Percentiles rank a stretch among this genome's conserved stretches.
Evolutionary conservation across 2,329 filamentous ascomycete genomes (phyloP).

Genomic region (Pyrenochaeta sp.): DNA sequence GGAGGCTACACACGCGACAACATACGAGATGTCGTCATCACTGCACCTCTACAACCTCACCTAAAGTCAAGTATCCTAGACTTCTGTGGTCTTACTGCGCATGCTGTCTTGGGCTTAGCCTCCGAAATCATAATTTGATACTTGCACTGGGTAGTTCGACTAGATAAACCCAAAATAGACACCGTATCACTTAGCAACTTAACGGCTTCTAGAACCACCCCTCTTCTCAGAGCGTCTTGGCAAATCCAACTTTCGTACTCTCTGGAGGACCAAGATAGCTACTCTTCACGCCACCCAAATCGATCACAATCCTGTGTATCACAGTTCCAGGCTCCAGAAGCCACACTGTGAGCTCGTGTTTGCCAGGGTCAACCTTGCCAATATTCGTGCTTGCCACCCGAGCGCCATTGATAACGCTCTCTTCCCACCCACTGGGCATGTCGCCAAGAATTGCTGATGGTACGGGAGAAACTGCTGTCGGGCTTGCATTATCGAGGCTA

Average conservation of each 20-base stretch:
- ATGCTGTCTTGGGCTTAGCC: no score
- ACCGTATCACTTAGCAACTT: no score
- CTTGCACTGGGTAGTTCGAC: no score
- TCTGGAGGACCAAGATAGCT: slow-evolving; percentile 34
- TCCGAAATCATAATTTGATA: no score
- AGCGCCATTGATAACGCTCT: slow-evolving; percentile 56
- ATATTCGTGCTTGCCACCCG: slow-evolving; percentile 51
- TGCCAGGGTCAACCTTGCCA: slow-evolving; percentile 26
- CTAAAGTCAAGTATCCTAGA: no score
- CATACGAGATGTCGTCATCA: no score
- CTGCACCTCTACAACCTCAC: no score
- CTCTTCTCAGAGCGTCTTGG: no score
- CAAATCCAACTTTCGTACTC: slow-evolving; percentile 3
- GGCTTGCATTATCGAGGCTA: slow-evolving; percentile 47
- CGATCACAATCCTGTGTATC: slow-evolving; percentile 35
- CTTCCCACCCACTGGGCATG: slow-evolving; percentile 55
- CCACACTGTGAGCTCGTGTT: slow-evolving; percentile 44
- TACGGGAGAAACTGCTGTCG: slow-evolving; percentile 30
- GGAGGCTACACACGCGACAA: no score
- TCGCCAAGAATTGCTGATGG: slow-evolving; percentile 41
- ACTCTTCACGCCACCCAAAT: slow-evolving; percentile 28
- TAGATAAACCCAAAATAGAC: no score
- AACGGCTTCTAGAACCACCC: no score
- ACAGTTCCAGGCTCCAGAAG: slow-evolving; percentile 17
- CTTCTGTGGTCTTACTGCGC: no score